Conservation (phyloP, 2,329 filamentous ascomycete species). For the Fusarium keratoplasticum region DNA sequence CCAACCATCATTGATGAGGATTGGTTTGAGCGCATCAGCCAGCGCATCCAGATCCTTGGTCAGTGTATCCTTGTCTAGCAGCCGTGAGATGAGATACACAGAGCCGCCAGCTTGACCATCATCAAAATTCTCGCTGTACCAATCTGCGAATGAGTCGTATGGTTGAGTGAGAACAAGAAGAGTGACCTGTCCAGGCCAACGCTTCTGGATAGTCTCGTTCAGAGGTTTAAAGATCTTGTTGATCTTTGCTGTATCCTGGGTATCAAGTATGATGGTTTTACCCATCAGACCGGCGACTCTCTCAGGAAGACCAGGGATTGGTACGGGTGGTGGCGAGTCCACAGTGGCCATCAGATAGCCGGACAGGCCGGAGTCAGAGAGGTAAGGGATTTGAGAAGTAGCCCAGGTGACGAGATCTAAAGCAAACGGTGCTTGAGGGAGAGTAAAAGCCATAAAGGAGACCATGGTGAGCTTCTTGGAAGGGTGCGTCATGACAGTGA, state of each 20-base stretch:
- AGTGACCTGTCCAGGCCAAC: slow-evolving; percentile 46
- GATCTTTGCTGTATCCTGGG: slow-evolving; percentile 43
- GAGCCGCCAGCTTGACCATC: slow-evolving; percentile 49
- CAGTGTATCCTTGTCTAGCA: slow-evolving; percentile 55
- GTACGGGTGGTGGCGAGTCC: slow-evolving; percentile 49
- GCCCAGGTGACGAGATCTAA: slow-evolving; percentile 61
- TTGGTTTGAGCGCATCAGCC: slow-evolving; percentile 51
- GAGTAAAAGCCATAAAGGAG: slow-evolving; percentile 36
- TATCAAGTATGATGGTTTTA: slow-evolving; percentile 50
- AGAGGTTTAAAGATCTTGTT: slow-evolving; percentile 49
- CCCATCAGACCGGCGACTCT: slow-evolving; percentile 51
- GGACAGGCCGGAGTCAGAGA: slow-evolving; percentile 63
- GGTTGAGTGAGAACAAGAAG: slow-evolving; percentile 28
- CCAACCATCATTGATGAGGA: slow-evolving; percentile 43
- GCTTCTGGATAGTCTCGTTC: slow-evolving; percentile 50
- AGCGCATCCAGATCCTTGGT: slow-evolving; percentile 44
- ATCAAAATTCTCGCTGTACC: slow-evolving; percentile 51
- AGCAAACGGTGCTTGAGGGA: slow-evolving; percentile 48
- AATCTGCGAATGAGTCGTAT: slow-evolving; percentile 51
- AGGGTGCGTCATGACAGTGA: slow-evolving; percentile 65
- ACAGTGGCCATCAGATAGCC: slow-evolving; percentile 57
- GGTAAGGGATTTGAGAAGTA: slow-evolving; percentile 56
- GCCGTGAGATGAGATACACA: slow-evolving; percentile 54
- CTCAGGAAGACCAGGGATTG: slow-evolving; percentile 48
- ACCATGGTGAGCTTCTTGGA: slow-evolving; percentile 48